Conservation (phyloP, 768 basidiomycete genomes). For the Pisolithus sp. region DNA sequence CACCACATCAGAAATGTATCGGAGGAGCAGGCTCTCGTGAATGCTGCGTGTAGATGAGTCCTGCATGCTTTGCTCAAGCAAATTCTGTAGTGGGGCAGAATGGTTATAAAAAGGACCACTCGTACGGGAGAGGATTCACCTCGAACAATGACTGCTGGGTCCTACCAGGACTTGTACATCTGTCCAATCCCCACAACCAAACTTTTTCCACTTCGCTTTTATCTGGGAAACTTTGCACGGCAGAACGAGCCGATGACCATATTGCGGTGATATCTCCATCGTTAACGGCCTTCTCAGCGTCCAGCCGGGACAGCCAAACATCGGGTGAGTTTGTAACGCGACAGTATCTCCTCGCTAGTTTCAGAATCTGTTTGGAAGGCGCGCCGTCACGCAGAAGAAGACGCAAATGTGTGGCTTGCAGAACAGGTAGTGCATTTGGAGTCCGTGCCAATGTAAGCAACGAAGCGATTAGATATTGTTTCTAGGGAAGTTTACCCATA, state of each 20-base stretch:
- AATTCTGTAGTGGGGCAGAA: constrained; percentile 25
- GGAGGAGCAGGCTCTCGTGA: constrained; percentile 43
- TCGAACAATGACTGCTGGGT: constrained; percentile 24
- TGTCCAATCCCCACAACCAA: constrained; percentile 51
- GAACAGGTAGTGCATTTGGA: constrained; percentile 14
- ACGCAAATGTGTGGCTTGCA: constrained; percentile 33
- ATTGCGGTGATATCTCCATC: constrained; percentile 23
- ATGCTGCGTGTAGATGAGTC: constrained; percentile 32
- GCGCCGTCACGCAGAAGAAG: constrained; percentile 23
- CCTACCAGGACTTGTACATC: constrained; percentile 9
- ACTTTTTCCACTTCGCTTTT: constrained; percentile 30
- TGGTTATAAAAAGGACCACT: constrained; percentile 2
- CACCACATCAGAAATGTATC: constrained; percentile 34
- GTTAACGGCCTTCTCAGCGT: constrained; percentile 32
- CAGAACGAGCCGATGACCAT: constrained; percentile 41
- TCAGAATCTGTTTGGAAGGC: constrained; percentile 31
- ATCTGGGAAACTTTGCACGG: constrained; percentile 22
- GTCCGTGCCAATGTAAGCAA: constrained; percentile 32
- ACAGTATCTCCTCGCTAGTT: constrained; percentile 43
- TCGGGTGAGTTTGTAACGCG: constrained; percentile 29
- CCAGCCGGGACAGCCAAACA: constrained; percentile 51
- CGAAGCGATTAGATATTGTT: constrained; percentile 46
- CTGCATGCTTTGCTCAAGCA: constrained; percentile 44
- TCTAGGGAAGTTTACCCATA: constrained; percentile 29
- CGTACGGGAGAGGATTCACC: constrained; percentile 19